These are phyloP conservation scores for Fusarium protoensiforme DNA, from an alignment of 2,329 filamentous ascomycete genomes.

Conservation along the genomic window DNA sequence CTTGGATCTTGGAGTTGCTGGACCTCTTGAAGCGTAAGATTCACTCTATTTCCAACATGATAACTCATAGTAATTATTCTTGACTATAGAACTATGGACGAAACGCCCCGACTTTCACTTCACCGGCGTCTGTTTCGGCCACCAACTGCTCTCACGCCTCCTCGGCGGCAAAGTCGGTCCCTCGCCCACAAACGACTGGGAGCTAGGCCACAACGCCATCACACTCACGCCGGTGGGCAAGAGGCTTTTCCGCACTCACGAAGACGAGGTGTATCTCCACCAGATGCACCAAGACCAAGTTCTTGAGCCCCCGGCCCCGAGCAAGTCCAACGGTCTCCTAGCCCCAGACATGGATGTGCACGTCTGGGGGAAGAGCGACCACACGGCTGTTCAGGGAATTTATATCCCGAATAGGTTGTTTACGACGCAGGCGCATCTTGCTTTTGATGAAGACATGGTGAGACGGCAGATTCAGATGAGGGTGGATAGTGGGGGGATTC, in stretches of 20 bases:
- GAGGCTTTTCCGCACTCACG: slow-evolving; percentile 72
- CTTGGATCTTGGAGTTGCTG: slow-evolving; percentile 80
- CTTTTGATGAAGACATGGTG: slow-evolving; percentile 78
- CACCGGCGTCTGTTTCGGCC: slow-evolving; percentile 84
- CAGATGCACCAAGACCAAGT: slow-evolving; percentile 87
- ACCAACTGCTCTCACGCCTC: slow-evolving; percentile 80
- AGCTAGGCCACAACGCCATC: slow-evolving; percentile 74
- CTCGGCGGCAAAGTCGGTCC: slow-evolving; percentile 74
- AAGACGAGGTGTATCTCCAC: slow-evolving; percentile 66
- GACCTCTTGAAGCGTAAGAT: slow-evolving; percentile 59
- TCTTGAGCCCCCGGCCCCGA: slow-evolving; percentile 66
- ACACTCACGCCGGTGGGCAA: slow-evolving; percentile 73
- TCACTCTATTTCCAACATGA: not conserved
- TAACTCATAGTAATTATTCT: not conserved
- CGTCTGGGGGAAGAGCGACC: slow-evolving; percentile 71
- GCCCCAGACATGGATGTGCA: slow-evolving; percentile 55
- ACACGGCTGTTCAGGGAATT: slow-evolving; percentile 79
- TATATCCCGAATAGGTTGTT: slow-evolving; percentile 74
- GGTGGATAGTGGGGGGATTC: slow-evolving; percentile 68
- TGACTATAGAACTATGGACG: slow-evolving; percentile 58
- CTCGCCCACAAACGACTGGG: slow-evolving; percentile 75
- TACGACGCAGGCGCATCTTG: slow-evolving; percentile 82
- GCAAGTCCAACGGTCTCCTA: slow-evolving; percentile 54
- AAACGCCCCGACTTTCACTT: slow-evolving; percentile 64
- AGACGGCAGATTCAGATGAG: slow-evolving; percentile 70